These are phyloP conservation scores for Thamnidium elegans DNA, from an alignment of 192 early-diverging fungal species.

Conservation along the genomic window DNA sequence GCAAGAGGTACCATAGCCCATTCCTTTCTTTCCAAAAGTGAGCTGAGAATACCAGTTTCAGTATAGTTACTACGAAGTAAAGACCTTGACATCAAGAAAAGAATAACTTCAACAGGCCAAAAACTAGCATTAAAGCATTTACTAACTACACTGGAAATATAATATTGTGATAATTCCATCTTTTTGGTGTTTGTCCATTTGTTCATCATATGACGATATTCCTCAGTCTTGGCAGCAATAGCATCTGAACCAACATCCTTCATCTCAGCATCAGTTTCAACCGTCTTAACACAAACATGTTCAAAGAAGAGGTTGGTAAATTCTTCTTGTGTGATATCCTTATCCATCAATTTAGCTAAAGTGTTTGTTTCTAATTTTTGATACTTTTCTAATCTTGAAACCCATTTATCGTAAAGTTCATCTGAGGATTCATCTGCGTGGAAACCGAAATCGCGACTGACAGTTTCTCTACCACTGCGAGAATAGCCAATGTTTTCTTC, in stretches of 20 bases:
- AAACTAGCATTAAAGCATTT: conserved; percentile 37
- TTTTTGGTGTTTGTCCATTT: conserved; percentile 18
- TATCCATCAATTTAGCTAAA: conserved; percentile 21
- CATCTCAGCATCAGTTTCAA: neutral
- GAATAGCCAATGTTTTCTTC: conserved; percentile 15
- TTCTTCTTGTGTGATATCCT: conserved; percentile 19
- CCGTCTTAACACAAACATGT: conserved; percentile 11
- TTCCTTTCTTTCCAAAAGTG: conserved; percentile 42
- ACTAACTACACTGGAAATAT: conserved; percentile 32
- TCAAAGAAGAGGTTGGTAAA: conserved; percentile 40
- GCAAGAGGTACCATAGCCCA: conserved; percentile 44
- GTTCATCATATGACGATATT: conserved; percentile 22
- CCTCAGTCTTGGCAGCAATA: neutral
- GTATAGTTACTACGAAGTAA: conserved; percentile 26
- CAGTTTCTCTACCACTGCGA: conserved; percentile 23
- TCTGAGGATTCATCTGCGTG: neutral
- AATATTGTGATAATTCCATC: conserved; percentile 33
- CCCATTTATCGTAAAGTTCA: conserved; percentile 19
- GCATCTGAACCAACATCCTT: neutral
- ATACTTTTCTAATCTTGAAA: conserved; percentile 19
- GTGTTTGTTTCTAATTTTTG: conserved; percentile 28
- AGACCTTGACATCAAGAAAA: conserved; percentile 35
- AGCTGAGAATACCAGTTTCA: conserved; percentile 34
- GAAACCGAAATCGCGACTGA: neutral
- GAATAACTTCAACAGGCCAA: conserved; percentile 39